A percentile compares a stretch with the other conserved stretches of the same genome.
Evolutionary conservation across 805 yeast genomes (phyloP).

Genomic region (Candida fluviatilis): DNA sequence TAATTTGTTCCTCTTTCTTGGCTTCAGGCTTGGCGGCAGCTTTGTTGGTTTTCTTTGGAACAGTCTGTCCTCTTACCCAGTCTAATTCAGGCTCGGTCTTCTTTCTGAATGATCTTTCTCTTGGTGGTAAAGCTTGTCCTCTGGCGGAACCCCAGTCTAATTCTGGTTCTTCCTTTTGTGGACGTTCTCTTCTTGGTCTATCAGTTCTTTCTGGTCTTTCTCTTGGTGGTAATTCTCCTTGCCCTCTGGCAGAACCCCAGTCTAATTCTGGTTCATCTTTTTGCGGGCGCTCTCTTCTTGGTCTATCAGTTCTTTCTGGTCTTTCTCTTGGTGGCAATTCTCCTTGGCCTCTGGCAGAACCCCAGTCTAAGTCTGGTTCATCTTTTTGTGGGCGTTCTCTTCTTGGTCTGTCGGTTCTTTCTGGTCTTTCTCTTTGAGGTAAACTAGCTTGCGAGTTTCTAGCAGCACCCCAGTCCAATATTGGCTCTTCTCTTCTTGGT

Average conservation of each 20-base stretch:
- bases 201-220: slow-evolving; percentile 24
- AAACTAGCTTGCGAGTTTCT: slow-evolving; percentile 23
- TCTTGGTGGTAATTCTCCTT: slow-evolving; percentile 33
- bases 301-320: slow-evolving; percentile 16
- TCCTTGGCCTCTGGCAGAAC: slow-evolving; percentile 39
- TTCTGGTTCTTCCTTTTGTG: slow-evolving; percentile 37
- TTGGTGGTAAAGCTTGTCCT: slow-evolving; percentile 28
- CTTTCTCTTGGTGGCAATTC: slow-evolving; percentile 37
- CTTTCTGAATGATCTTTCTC: slow-evolving; percentile 21
- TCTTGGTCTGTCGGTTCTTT: slow-evolving; percentile 27
- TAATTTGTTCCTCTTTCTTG: slow-evolving; percentile 19
- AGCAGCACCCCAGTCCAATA: slow-evolving; percentile 47
- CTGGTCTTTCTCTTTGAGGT: slow-evolving; percentile 32
- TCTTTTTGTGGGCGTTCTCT: slow-evolving; percentile 42
- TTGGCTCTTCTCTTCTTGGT: slow-evolving; percentile 36
- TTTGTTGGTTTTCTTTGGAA: slow-evolving; percentile 15
- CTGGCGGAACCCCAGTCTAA: slow-evolving; percentile 42
- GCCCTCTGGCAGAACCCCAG: slow-evolving; percentile 49
- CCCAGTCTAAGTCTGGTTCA: slow-evolving; percentile 62
- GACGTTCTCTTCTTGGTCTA: slow-evolving; percentile 31
- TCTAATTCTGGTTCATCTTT: slow-evolving; percentile 57
- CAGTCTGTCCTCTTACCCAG: slow-evolving; percentile 36
- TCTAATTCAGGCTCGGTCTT: slow-evolving; percentile 25
- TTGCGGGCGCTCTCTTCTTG: slow-evolving; percentile 34
- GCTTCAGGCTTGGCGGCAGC: slow-evolving; percentile 10